Evolutionary conservation across 768 basidiomycete genomes (phyloP), one percentile per base, ranked within the genome.

Genomic region (Lentinula detonsa): DNA sequence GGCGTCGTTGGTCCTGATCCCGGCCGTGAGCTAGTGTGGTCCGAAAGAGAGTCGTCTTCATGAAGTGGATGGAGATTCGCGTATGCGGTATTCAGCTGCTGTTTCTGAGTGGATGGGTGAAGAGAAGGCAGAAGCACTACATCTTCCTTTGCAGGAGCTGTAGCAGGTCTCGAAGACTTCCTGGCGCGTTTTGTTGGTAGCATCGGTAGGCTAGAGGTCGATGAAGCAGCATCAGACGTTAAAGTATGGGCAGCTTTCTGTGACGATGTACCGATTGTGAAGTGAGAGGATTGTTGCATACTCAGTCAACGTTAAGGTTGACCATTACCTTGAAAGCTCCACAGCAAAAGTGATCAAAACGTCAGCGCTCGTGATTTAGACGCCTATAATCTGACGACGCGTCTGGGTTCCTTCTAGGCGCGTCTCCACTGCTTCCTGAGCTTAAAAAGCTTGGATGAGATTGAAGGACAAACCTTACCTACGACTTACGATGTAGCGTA

Each of bases 141-240:
- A 51, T 76, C 76, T 57, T 84, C 80, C 9, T 76, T 72, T 16
- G 76, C 70, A 54, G 81, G 77, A 3, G 81, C 76, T 5, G 80
- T 78, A 0, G 78, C 74, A 16, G 78, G 78, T 61, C 78, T 72
- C 45, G 74, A 68, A 0, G 65, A 67, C 61, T 67, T 67, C 43
- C 69, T 68, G 46, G 63, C 61, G 48, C 71, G 71, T 45, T 73
- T 73, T 35, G 39, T 45, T 39, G 55, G 33, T 16, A 13, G 34
- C 46, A 51, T 60, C 49, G 50, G 37, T 6, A 52, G 16, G 8
- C 43, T 35, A 21, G 13, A 45, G 4, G 52, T 49, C 3, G 46
- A 56, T 9, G 45, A 45, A 52, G 48, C 31, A 28, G 53, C 39
- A 34, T 55, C 45, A 21, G 55, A 45, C 8, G 51, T 35, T 28